These are phyloP conservation scores for Fagopyrum homotropicum DNA, from an alignment of 148 eudicot genomes.

Conservation along the genomic window DNA sequence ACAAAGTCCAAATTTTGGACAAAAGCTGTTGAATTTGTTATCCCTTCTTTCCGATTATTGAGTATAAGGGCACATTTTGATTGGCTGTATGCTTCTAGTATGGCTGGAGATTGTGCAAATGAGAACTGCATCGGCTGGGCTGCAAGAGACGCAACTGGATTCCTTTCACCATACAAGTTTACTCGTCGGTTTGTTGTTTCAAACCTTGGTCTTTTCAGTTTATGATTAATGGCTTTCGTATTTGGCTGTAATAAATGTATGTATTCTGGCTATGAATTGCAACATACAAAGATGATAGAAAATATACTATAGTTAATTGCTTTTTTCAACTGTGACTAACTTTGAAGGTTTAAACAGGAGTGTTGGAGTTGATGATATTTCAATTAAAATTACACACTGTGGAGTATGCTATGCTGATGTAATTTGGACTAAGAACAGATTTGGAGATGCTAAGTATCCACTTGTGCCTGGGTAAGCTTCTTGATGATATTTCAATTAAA, in stretches of 20 bases:
- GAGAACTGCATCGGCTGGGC: conserved; percentile 69
- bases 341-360: conserved; percentile 29
- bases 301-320: no score
- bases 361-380: conserved; percentile 62
- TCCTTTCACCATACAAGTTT: conserved; percentile 69
- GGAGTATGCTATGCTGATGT: conserved; percentile 95
- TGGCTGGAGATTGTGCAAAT: conserved; percentile 6
- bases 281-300: background rate
- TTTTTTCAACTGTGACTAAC: background rate
- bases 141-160: conserved; percentile 73
- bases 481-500: no score
- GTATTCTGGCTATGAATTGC: background rate
- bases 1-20: background rate
- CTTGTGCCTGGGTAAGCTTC: conserved; percentile 73
- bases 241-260: background rate
- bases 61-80: background rate
- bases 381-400: conserved; percentile 62
- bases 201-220: background rate
- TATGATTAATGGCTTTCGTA: background rate
- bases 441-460: conserved; percentile 60
- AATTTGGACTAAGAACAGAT: conserved; percentile 51
- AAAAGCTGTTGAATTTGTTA: background rate
- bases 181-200: conserved; percentile 43
- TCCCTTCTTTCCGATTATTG: background rate
- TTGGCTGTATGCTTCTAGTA: background rate